Percentiles rank a stretch among this genome's conserved stretches.
phyloP scores from a whole-genome alignment of 495 filamentous ascomycete species.

The Hyaloscypha variabilis region DNA sequence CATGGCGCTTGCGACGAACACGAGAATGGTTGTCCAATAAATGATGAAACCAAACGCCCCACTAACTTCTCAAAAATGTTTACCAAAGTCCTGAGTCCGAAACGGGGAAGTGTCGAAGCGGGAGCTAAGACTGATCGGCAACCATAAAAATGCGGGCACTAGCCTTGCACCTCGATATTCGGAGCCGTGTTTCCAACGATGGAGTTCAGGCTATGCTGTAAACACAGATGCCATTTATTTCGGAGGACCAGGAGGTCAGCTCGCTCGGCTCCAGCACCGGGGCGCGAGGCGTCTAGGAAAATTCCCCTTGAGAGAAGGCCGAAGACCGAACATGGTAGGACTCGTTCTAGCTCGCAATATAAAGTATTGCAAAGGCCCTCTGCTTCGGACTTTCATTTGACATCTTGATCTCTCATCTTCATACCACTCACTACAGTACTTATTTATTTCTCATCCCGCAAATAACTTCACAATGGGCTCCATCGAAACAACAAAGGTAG shows the following conservation, averaged over 20 bases:
- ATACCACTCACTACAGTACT: neutral
- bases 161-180: neutral
- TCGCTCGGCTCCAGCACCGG: neutral
- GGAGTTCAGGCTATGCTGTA: neutral
- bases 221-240: neutral
- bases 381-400: neutral
- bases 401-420: neutral
- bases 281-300: neutral
- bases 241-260: neutral
- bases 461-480: slow-evolving; percentile 11
- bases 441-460: neutral
- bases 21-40: neutral
- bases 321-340: slow-evolving; percentile 2
- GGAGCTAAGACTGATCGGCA: neutral
- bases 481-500: neutral
- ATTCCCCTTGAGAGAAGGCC: neutral
- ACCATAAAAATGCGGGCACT: neutral
- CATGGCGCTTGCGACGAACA: neutral
- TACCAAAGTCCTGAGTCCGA: neutral
- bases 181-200: neutral
- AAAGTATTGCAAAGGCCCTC: neutral
- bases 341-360: neutral
- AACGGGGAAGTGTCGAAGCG: neutral
- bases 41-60: neutral
- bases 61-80: neutral